Base-by-base conservation (phyloP, 2,329 filamentous ascomycete genomes). In the Beauveria caledonica region DNA sequence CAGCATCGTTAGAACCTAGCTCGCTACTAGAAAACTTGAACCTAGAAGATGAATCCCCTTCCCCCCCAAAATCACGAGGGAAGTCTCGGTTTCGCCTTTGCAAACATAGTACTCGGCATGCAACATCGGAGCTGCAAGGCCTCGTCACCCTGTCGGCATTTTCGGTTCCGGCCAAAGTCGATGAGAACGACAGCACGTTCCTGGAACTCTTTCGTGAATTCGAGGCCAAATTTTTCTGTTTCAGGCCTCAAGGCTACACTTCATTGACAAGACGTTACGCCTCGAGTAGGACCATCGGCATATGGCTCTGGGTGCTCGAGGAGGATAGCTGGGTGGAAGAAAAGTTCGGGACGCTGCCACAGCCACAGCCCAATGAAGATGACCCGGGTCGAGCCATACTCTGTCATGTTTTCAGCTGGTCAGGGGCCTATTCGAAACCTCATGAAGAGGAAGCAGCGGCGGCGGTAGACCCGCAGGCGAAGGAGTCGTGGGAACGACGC, bases 401-500 rank as follows among this genome's bases (percentile, higher is more conserved):
- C 40, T 66, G 59, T 59, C 50, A 66, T 5, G 52, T 65, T 55
- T 54, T 50, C 19, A 36, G 29, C 49, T 66, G 60, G 63, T 45
- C 36, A 19, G 15, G 29, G 2, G 15, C 15, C 19, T 48, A n/a
- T 6, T 54, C 42, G 13, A 53, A 44, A 21, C 62, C 61, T 11
- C 57, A 46, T 4, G 58, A 65, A 54, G 25, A 58, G 7, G 65
- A 67, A 51, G 60, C 46, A 39, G 63, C 51, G 1, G 45, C 62
- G 33, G 62, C 61, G 7, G 56, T n/a, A 9, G 61, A 45, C 3
- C 17, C 61, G n/a, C 23, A 56, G 60, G 62, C 64, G 39, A 61
- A n/a, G 29, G 60, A 64, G 56, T 60, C 62, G 45, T 66, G 65
- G 64, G 33, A 39, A 3, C 36, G 63, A 45, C 51, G 29, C 1